Evolutionary conservation across 495 filamentous ascomycete species (phyloP), one percentile per base, ranked within the genome.

Genomic region (Hyaloscypha variabilis): DNA sequence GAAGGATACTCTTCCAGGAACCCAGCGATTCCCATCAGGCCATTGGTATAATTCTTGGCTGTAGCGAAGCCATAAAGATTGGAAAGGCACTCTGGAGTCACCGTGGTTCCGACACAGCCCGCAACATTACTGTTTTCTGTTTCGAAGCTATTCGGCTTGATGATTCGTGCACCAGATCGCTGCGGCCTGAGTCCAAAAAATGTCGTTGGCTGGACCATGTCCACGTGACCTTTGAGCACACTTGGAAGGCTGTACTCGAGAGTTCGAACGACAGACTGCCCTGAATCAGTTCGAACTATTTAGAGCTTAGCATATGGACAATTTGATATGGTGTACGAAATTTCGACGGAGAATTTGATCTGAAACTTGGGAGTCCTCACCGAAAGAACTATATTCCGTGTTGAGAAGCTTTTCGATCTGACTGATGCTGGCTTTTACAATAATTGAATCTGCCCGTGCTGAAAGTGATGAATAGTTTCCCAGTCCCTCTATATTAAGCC

Each of bases 151-250:
- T 14, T 66, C 56, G 17, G 66, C 39, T 6, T 54, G 6, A 1
- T 31, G 29, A 28, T 56, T 8, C 39, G 59, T 34, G 68, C 56
- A 19, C 30, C 66, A 11, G 69, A 71, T 55, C 54, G 58, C 66
- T 68, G 63, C 19, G 58, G 23, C 49, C 59, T 34, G 46, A 71
- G 65, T 23, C 71, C 78, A 71, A 91, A 90, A 6, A 85, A 87
- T 42, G 83, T 90, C 4, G 87, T 90, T n/a, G 87, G 88, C 73
- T 90, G 88, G 49, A 90, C 83, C 6, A 85, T 80, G 58, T 86
- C 83, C 64, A 91, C 82, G 68, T 88, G 85, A 29, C 74, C 73
- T 63, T 84, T 83, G 6, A 78, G 79, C 65, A 84, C 78, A 63
- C 71, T 71, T 28, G 85, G 85, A 10, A 86, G 76, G 51, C 81